These are phyloP conservation scores for Rhypophila decipiens DNA, from an alignment of 495 filamentous ascomycete species.

Conservation along the genomic window DNA sequence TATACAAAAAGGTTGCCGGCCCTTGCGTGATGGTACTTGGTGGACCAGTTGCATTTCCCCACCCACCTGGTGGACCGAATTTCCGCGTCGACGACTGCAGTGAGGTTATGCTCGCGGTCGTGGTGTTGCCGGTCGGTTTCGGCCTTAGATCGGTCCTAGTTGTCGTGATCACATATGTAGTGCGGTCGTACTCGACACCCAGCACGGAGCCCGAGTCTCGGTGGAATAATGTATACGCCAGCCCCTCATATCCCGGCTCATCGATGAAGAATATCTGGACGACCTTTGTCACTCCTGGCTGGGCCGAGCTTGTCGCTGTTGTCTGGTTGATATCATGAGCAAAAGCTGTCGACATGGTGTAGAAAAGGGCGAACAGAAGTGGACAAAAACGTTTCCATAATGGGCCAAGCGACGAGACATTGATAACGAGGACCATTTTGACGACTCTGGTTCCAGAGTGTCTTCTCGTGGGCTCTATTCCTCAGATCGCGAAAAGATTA, in stretches of 20 bases:
- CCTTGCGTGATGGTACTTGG: conserved; percentile 24
- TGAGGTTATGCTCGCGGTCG: conserved; percentile 1
- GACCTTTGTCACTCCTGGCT: conserved; percentile 5
- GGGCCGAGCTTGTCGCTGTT: not conserved
- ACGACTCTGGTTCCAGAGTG: no score
- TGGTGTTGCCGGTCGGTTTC: conserved; percentile 4
- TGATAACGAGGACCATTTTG: no score
- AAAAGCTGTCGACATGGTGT: no score
- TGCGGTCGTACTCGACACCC: conserved; percentile 12
- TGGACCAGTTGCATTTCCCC: conserved; percentile 13
- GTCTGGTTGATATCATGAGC: not conserved
- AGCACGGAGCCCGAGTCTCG: conserved; percentile 16
- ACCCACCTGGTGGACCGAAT: not conserved
- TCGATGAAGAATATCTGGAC: conserved; percentile 23
- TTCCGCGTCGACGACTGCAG: not conserved
- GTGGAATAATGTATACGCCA: conserved; percentile 19
- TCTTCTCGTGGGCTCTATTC: no score
- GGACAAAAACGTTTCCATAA: no score
- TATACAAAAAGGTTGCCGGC: conserved; percentile 20
- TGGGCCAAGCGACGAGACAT: no score
- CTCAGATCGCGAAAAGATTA: no score
- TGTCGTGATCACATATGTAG: conserved; percentile 19
- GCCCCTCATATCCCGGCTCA: conserved; percentile 19
- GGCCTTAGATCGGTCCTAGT: conserved; percentile 11
- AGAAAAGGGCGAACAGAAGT: no score